Conservation (phyloP, 805 yeast genomes). For the Novakomyces olei region DNA sequence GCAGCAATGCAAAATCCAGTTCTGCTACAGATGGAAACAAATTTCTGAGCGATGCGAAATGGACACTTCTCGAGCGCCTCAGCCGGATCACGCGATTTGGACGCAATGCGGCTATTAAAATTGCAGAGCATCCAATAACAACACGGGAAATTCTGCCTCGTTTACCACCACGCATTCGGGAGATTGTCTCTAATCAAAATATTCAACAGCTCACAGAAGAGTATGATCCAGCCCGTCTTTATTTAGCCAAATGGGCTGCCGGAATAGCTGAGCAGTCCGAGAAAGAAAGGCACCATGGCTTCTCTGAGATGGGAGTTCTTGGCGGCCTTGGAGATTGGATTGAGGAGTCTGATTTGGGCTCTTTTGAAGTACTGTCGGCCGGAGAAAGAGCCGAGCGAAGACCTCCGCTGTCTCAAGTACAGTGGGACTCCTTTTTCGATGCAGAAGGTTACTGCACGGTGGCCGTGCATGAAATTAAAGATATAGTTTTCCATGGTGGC, state of each 20-base stretch:
- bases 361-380: slow-evolving; percentile 22
- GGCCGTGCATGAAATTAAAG: slow-evolving; percentile 60
- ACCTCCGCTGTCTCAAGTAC: slow-evolving; percentile 41
- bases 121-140: slow-evolving; percentile 35
- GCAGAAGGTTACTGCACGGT: slow-evolving; percentile 43
- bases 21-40: no score
- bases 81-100: slow-evolving; percentile 54
- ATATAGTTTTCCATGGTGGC: slow-evolving; percentile 79
- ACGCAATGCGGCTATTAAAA: slow-evolving; percentile 38
- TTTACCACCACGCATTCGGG: slow-evolving; percentile 25
- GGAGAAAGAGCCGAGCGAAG: slow-evolving; percentile 43
- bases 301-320: neutral
- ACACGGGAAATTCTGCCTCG: slow-evolving; percentile 34
- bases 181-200: slow-evolving; percentile 18
- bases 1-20: no score
- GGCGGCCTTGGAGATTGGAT: neutral
- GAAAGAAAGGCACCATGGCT: slow-evolving; percentile 17
- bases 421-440: slow-evolving; percentile 78
- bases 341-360: slow-evolving; percentile 15
- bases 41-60: slow-evolving; percentile 55
- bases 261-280: slow-evolving; percentile 84
- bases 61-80: slow-evolving; percentile 67
- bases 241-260: slow-evolving; percentile 90
- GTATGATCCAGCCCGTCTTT: slow-evolving; percentile 78
- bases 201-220: slow-evolving; percentile 66